Evolutionary conservation across 257 asterid genomes (phyloP).

Genomic region (Jaltomata sinuosa): DNA sequence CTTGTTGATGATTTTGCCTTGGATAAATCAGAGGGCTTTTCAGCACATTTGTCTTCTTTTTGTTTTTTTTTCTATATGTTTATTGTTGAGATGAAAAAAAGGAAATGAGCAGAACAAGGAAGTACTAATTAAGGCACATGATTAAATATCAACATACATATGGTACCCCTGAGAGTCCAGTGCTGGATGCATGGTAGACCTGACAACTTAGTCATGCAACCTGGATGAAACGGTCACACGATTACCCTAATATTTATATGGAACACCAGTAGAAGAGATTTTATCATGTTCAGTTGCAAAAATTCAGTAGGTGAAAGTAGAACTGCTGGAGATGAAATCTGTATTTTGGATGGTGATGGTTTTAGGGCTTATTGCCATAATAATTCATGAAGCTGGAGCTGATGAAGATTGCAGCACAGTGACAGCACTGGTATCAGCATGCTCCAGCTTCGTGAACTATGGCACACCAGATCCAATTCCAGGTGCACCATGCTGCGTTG

Average conservation of each 20-base stretch:
- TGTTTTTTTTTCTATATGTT: not conserved
- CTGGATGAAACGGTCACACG: constrained; percentile 21
- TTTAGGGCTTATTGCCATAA: not conserved
- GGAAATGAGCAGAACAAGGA: not conserved
- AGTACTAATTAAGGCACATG: not conserved
- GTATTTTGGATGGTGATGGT: not conserved
- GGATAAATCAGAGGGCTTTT: not conserved
- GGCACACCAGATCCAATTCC: constrained; percentile 76
- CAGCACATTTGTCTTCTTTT: not conserved
- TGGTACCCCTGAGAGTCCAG: not conserved
- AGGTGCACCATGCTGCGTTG: constrained; percentile 76
- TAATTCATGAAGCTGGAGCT: not conserved
- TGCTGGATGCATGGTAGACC: not conserved
- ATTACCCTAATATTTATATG: not conserved
- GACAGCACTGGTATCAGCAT: constrained; percentile 54
- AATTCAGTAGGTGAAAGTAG: constrained; percentile 5
- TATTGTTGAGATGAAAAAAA: not conserved
- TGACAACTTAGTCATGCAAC: constrained; percentile 12
- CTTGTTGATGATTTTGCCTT: not conserved
- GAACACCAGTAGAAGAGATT: not conserved
- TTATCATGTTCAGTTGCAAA: not conserved
- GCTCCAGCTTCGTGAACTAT: constrained; percentile 48
- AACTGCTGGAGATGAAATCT: not conserved
- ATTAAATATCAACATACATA: not conserved
- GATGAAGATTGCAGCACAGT: constrained; percentile 51